Evolutionary conservation across 2,329 filamentous ascomycete species (phyloP).

Genomic region (Aotearoamyces nothofagi): DNA sequence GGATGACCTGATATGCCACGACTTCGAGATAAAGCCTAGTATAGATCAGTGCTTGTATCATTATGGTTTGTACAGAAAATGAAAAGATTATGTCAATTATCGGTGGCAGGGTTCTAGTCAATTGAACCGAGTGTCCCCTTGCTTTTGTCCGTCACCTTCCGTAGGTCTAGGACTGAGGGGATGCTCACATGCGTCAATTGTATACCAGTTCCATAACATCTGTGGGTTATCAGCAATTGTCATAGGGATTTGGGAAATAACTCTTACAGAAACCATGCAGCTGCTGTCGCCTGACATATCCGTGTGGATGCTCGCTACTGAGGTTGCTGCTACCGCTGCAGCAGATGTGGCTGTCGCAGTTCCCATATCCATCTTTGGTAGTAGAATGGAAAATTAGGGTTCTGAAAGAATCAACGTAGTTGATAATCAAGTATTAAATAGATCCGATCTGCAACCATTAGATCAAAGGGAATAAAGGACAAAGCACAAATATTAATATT

Average conservation of each 20-base stretch:
- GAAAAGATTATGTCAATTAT: no score
- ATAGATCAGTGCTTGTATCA: not conserved
- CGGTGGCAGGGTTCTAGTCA: no score
- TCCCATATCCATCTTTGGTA: slow-evolving; percentile 6
- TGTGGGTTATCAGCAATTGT: slow-evolving; percentile 17
- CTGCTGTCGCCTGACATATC: slow-evolving; percentile 7
- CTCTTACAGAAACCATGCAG: slow-evolving; percentile 8
- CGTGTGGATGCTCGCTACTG: slow-evolving; percentile 6
- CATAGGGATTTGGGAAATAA: not conserved
- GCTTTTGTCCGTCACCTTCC: no score
- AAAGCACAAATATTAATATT: no score
- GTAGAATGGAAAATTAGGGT: no score
- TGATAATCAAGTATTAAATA: no score
- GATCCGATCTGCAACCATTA: no score
- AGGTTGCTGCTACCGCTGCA: slow-evolving; percentile 3
- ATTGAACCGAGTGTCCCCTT: no score
- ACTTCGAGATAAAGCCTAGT: slow-evolving; percentile 42
- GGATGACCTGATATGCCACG: slow-evolving; percentile 54
- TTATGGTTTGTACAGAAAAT: no score
- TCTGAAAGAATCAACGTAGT: no score
- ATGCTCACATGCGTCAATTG: slow-evolving; percentile 41
- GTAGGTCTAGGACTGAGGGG: not conserved
- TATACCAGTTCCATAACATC: slow-evolving; percentile 76
- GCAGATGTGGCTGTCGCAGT: slow-evolving; percentile 4
- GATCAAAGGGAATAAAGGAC: no score